Percentiles rank a stretch among this genome's conserved stretches.
phyloP scores from a whole-genome alignment of 441 rosid genomes.

The Sinapis alba region DNA sequence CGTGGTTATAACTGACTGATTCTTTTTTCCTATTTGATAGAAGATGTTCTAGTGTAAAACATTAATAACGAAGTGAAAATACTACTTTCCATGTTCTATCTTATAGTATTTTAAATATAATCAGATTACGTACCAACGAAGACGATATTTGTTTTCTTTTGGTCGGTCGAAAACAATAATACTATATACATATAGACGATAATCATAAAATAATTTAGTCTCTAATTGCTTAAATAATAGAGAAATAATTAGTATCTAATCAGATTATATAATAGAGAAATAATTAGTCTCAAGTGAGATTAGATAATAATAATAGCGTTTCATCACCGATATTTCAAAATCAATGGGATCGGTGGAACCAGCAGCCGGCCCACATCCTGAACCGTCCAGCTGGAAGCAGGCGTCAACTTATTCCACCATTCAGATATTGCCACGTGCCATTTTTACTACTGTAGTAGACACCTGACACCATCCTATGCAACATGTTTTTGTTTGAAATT shows the following conservation, averaged over 20 bases:
- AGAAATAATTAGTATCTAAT: conserved; percentile 6
- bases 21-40: background rate
- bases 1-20: background rate
- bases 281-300: conserved; percentile 3
- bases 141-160: background rate
- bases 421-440: conserved; percentile 7
- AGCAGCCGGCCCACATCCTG: conserved; percentile 31
- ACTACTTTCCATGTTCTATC: background rate
- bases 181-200: background rate
- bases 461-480: conserved; percentile 14
- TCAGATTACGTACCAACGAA: background rate
- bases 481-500: conserved; percentile 1
- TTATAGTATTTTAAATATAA: background rate
- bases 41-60: background rate
- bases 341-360: conserved; percentile 6
- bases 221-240: background rate
- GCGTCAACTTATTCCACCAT: conserved; percentile 26
- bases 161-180: background rate
- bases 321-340: conserved; percentile 13
- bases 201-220: background rate
- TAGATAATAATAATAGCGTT: conserved; percentile 5
- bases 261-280: conserved; percentile 2
- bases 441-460: background rate
- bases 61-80: background rate
- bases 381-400: conserved; percentile 30